Evolutionary conservation across 805 yeast species (phyloP).

Genomic region (Ogataea saltuana): DNA sequence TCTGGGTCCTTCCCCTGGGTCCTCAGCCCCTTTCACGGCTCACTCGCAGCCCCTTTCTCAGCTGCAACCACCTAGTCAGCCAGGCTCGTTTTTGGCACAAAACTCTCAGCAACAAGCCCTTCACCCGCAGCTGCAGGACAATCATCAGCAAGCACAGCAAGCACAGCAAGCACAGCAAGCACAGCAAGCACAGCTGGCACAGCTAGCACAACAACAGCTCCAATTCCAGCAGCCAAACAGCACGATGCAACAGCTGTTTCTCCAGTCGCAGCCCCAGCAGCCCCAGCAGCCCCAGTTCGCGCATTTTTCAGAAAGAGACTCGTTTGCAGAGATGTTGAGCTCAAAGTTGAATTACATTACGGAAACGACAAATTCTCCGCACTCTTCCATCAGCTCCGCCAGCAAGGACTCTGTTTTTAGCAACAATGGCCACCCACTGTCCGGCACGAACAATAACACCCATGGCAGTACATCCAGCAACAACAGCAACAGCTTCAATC

Average conservation of each 20-base stretch:
- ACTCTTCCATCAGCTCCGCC: conserved; percentile 34
- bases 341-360: conserved; percentile 19
- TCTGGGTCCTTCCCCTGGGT: no score
- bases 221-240: conserved; percentile 14
- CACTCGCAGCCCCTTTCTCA: conserved; percentile 1
- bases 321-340: conserved; percentile 23
- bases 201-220: conserved; percentile 4
- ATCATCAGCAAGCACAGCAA: no score
- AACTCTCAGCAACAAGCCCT: no score
- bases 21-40: no score
- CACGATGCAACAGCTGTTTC: conserved; percentile 16
- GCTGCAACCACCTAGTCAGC: background rate
- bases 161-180: no score
- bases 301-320: conserved; percentile 11
- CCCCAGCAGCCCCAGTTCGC: conserved; percentile 12
- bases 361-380: conserved; percentile 29
- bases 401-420: conserved; percentile 30
- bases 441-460: no score
- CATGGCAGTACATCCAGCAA: no score
- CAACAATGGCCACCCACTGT: conserved; percentile 10
- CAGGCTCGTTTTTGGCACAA: no score
- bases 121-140: no score
- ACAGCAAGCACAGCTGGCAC: no score
- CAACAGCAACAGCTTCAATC: conserved; percentile 35
- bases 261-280: conserved; percentile 13